Base-by-base conservation (phyloP, 78 protist genomes). In the Polysphondylium violaceum region DNA sequence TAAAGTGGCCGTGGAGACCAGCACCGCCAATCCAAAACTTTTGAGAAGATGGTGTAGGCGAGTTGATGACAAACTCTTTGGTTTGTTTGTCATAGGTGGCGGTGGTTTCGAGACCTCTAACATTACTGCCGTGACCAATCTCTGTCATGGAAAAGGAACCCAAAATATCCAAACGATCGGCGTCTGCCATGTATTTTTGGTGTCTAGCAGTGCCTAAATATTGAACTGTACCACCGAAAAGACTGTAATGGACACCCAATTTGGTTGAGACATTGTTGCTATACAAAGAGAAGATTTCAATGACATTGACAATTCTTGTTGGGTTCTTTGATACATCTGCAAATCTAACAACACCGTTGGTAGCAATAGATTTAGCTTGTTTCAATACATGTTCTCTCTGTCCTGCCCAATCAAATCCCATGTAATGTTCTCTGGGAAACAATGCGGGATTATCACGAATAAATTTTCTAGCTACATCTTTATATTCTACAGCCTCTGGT, bases 21-120 rank as follows among this genome's bases (percentile, higher is more conserved):
- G 91, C 73, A 38, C 87, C 83, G 11, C 97, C 97, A 23, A 86
- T 75, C 99, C 99, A 97, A 61, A 94, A 94, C 94, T 97, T 97
- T 16, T 91, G 91, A 23, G 95, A 38, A 1, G 93, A 75, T 53
- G 89, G 67, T 21, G 96, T 93, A 29, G 94, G 94, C 19, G 92
- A 88, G 72, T 97, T 21, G 64, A 97, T 61, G 56, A 96, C 43
- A 31, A 96, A 96, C 47, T 81, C 88, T n/a, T 96, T 50, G 21
- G 78, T 93, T 64, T 5, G 19, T 14, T 5, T n/a, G 67, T 95
- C 97, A 73, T 59, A 96, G 2, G 83, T 86, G 3, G 99, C 99
- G 11, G 95, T 95, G 1, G 99, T 97, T 74, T 95, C 97, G 21
- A 96, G 25, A n/a, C 76, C 79, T 36, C 83, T 60, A 5, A 89